These are phyloP conservation scores for Cladosporium sp. DNA, from an alignment of 2,329 filamentous ascomycete genomes.

Conservation along the genomic window DNA sequence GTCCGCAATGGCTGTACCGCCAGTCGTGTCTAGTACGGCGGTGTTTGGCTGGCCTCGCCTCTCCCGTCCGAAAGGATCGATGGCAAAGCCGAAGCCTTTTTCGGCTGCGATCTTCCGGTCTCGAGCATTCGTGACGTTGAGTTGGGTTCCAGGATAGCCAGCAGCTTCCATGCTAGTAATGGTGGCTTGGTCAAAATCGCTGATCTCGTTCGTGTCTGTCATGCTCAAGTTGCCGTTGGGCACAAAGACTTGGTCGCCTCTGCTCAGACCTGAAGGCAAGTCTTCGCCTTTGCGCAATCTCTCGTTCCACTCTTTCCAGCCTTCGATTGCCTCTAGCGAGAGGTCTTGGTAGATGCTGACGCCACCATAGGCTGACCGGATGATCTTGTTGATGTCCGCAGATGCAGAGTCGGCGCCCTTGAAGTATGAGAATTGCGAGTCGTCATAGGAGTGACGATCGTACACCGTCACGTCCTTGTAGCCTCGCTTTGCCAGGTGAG, in stretches of 20 bases:
- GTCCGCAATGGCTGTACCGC: slow-evolving; percentile 11
- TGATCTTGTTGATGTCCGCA: slow-evolving; percentile 20
- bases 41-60: neutral
- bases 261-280: slow-evolving; percentile 5
- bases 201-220: neutral
- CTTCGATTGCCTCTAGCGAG: slow-evolving; percentile 14
- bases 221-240: slow-evolving; percentile 7
- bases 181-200: slow-evolving; percentile 10
- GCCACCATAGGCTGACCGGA: slow-evolving; percentile 17
- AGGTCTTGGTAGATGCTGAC: slow-evolving; percentile 17
- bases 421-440: slow-evolving; percentile 12
- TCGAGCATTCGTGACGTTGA: neutral
- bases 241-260: neutral
- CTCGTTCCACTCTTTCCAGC: slow-evolving; percentile 30
- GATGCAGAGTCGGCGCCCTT: slow-evolving; percentile 16
- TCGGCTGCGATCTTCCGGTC: neutral
- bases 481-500: slow-evolving; percentile 14
- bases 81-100: neutral
- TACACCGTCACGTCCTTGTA: slow-evolving; percentile 15
- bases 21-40: slow-evolving; percentile 11
- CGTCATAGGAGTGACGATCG: neutral
- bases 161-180: slow-evolving; percentile 11
- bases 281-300: too few relatives aligned
- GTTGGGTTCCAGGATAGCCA: slow-evolving; percentile 8
- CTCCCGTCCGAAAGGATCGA: neutral